Conservation (phyloP, 495 filamentous ascomycete genomes). For the Neurospora sublineolata region DNA sequence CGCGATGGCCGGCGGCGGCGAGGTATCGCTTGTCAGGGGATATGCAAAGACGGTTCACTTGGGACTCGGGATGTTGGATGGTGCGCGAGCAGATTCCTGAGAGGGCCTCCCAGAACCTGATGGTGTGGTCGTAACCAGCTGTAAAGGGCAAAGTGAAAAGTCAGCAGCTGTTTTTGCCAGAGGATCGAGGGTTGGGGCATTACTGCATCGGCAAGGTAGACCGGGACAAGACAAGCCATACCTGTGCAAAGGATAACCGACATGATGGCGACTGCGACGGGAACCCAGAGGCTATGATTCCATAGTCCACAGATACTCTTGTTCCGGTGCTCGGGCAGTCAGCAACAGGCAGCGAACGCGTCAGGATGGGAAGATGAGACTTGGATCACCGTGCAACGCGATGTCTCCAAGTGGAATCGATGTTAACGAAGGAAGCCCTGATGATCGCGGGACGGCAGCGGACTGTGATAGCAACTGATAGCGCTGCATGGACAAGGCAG, state of each 20-base stretch:
- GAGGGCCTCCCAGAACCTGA: constrained; percentile 96
- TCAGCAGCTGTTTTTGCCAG: background rate
- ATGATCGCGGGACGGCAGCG: background rate
- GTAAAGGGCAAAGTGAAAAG: constrained; percentile 7
- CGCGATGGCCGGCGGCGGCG: constrained; percentile 87
- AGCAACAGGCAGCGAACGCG: background rate
- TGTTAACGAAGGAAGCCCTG: background rate
- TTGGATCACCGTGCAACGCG: background rate
- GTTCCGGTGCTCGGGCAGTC: background rate
- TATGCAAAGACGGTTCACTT: constrained; percentile 96
- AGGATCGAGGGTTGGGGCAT: background rate
- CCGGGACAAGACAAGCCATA: constrained; percentile 27
- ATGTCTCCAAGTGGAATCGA: background rate
- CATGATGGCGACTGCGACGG: constrained; percentile 37
- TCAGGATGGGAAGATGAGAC: background rate
- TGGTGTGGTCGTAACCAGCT: constrained; percentile 99
- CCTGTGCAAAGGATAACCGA: constrained; percentile 83
- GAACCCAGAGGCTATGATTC: constrained; percentile 5
- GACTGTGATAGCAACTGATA: background rate
- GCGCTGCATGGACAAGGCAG: background rate
- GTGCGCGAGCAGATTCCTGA: constrained; percentile 96
- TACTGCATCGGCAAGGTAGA: background rate
- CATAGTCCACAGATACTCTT: constrained; percentile 6
- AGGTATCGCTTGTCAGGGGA: constrained; percentile 95
- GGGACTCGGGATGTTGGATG: constrained; percentile 93